Percentiles rank a stretch among this genome's conserved stretches.
These are phyloP conservation scores for Leishmania major DNA, from an alignment of 208 protist species.

Conservation along the genomic window DNA sequence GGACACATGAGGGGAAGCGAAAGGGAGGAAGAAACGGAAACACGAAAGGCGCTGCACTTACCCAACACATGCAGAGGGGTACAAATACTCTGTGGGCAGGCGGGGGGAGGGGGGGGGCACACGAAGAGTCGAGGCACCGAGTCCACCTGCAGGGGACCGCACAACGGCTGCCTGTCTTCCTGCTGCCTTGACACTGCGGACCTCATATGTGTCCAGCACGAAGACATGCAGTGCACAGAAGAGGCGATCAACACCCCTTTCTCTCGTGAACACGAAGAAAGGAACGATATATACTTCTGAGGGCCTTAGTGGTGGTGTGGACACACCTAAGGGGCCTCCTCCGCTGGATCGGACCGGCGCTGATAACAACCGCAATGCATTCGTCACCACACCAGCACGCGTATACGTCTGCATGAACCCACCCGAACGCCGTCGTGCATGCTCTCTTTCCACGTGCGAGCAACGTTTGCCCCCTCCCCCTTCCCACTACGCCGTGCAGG, in stretches of 20 bases:
- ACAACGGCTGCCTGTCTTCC: background rate
- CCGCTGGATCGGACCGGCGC: background rate
- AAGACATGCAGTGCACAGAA: no score
- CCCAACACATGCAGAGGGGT: background rate
- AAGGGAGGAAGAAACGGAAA: no score
- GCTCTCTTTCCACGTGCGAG: background rate
- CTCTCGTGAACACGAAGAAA: background rate
- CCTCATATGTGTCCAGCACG: no score
- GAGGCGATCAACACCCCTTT: no score
- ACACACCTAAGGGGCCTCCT: background rate
- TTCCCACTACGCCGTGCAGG: background rate
- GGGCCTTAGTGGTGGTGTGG: background rate
- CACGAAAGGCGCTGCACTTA: background rate
- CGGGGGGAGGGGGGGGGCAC: no score
- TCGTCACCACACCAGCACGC: background rate
- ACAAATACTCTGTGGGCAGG: background rate
- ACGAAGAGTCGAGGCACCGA: background rate
- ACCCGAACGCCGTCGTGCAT: background rate
- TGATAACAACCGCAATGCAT: background rate
- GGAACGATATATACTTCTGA: slow-evolving; percentile 7
- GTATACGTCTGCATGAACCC: background rate
- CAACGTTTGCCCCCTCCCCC: background rate
- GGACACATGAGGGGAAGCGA: background rate
- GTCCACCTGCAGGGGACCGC: background rate
- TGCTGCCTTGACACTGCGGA: no score